A percentile compares a stretch with the other conserved stretches of the same genome.
phyloP scores from a whole-genome alignment of 2,329 filamentous ascomycete genomes.

The Fusarium sp. region DNA sequence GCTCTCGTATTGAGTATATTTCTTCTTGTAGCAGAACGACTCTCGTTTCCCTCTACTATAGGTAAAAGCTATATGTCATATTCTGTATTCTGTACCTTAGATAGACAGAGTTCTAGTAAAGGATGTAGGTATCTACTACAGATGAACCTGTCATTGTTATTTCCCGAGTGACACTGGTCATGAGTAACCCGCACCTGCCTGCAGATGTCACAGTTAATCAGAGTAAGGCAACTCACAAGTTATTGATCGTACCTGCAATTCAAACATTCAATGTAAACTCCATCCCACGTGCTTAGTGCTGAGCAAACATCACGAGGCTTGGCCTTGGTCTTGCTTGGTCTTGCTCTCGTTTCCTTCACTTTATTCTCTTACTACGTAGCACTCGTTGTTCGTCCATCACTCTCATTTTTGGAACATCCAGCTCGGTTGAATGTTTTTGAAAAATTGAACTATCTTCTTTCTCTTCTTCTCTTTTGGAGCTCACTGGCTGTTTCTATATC shows the following conservation, averaged over 20 bases:
- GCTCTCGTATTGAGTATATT: constrained; percentile 25
- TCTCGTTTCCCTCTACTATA: neutral
- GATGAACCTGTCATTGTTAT: constrained; percentile 5
- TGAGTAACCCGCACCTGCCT: constrained; percentile 21
- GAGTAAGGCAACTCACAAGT: neutral
- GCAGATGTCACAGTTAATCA: constrained; percentile 10
- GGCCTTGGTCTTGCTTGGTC: constrained; percentile 6
- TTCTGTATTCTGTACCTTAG: constrained; percentile 5
- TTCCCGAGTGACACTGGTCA: constrained; percentile 16
- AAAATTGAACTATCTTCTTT: constrained; percentile 22
- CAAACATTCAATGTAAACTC: neutral
- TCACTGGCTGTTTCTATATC: constrained; percentile 10
- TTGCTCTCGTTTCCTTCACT: constrained; percentile 1
- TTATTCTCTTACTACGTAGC: constrained; percentile 16
- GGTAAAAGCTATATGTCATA: neutral
- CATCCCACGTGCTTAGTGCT: constrained; percentile 8
- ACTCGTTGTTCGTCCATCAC: constrained; percentile 7
- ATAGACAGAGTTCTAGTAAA: neutral
- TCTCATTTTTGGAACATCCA: constrained; percentile 37
- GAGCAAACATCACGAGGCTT: constrained; percentile 3
- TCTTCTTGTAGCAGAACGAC: neutral
- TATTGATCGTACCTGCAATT: constrained; percentile 11
- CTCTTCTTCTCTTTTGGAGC: constrained; percentile 1
- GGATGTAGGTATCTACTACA: neutral
- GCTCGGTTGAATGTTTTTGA: constrained; percentile 17